Evolutionary conservation across 495 filamentous ascomycete genomes (phyloP), one percentile per base, ranked within the genome.

Genomic region (Stereocaulon alpinum): DNA sequence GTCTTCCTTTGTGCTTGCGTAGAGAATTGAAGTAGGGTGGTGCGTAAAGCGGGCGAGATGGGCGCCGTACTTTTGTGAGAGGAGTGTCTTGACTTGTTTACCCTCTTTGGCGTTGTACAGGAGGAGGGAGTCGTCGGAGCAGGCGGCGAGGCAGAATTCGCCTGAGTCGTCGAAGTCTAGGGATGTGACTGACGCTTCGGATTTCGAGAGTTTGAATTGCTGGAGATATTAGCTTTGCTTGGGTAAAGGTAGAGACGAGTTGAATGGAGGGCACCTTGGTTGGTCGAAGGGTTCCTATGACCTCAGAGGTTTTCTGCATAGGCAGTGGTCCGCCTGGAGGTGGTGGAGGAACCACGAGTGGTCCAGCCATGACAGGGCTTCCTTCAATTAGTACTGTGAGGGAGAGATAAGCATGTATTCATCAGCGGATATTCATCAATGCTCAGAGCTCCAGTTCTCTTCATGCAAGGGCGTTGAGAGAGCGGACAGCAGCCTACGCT

Each of bases 111-210:
- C 85, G 64, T 89, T 93, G 74, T 91, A 99, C 34, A 97, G 80
- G 66, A 97, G 91, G 61, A 99, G 88, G 1, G 88, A 93, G 63
- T 96, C 91, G 67, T 97, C 94, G 68, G 84, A 86, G 54, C 89
- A 88, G 9, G 88, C 86, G 0, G 91, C 85, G 67, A 97, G 88
- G 43, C 91, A 77, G 42, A 88, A 86, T 63, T 95, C 90, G 66
- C 93, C 93, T 27, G 85, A 84, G 74, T 96, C 91, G 72, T 97
- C 91, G 66, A 96, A 97, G 73, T 97, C 91, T 64, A 99, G 81
- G 5, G 91, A 96, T 2, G 84, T 86, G 44, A 80, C 72, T 50
- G 51, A 56, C 0, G 60, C 52, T 59, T 62, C 63, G 40, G 63
- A 37, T 30, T 44, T 63, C 24, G 54, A 42, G 41, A 66, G 58